phyloP scores from a whole-genome alignment of 371 early-diverging fungal genomes.

The Saksenaea vasiformis region DNA sequence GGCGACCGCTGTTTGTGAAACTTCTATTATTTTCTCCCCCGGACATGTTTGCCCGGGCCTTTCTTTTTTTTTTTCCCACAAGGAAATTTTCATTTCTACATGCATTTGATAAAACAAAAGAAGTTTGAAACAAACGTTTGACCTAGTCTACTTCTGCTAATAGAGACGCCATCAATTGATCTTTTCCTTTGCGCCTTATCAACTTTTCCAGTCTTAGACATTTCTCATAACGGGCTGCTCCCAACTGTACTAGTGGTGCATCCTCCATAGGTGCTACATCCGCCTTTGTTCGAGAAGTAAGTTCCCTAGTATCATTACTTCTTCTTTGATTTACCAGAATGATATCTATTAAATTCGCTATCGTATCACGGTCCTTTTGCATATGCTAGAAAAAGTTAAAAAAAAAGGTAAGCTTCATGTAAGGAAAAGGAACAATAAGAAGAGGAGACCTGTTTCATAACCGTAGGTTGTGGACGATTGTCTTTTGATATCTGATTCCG shows the following conservation, averaged over 20 bases:
- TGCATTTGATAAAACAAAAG: background rate
- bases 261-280: background rate
- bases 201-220: background rate
- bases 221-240: background rate
- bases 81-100: background rate
- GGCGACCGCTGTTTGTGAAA: no score
- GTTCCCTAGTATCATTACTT: background rate
- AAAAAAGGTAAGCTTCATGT: no score
- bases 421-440: no score
- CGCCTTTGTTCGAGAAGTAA: background rate
- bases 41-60: no score
- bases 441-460: no score
- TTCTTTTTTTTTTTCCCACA: no score
- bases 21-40: no score
- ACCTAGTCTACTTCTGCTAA: background rate
- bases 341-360: background rate
- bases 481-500: background rate
- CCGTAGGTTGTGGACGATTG: no score
- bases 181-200: background rate
- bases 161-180: background rate
- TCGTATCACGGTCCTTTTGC: no score
- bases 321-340: background rate
- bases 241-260: background rate
- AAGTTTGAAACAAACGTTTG: background rate
- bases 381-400: no score